Conservation (phyloP, 495 filamentous ascomycete species). For the Letharia lupina region DNA sequence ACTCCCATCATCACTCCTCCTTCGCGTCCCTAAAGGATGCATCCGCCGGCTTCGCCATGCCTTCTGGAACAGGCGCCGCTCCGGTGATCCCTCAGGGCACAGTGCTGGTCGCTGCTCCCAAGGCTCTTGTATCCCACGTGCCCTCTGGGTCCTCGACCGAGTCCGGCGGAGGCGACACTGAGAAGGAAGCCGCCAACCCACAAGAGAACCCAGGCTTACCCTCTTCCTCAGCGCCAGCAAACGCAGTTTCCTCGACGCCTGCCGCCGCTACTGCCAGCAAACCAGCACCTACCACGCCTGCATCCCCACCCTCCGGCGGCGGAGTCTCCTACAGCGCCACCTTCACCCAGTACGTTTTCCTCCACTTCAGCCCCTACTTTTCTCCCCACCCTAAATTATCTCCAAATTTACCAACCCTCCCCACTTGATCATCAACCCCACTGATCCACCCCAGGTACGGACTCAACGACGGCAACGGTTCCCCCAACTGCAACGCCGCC, state of each 20-base stretch:
- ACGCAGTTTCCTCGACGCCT: neutral
- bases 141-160: neutral
- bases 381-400: neutral
- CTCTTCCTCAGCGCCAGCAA: conserved; percentile 1
- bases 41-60: neutral
- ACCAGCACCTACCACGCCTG: neutral
- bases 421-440: neutral
- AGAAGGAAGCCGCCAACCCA: neutral
- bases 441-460: conserved; percentile 20
- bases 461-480: conserved; percentile 20
- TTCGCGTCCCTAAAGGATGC: neutral
- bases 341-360: conserved; percentile 8
- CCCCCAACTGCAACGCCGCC: conserved; percentile 24
- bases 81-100: conserved; percentile 3
- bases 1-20: conserved; percentile 6
- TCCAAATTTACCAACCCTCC: neutral
- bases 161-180: neutral
- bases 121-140: neutral
- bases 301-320: neutral
- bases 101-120: neutral
- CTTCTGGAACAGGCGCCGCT: neutral
- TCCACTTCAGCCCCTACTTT: neutral
- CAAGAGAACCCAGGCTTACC: neutral
- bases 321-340: conserved; percentile 2
- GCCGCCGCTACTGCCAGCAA: neutral